Evolutionary conservation across 345 rosid genomes (phyloP), one percentile per base, ranked within the genome.

Genomic region (Mallotus nudiflorus): DNA sequence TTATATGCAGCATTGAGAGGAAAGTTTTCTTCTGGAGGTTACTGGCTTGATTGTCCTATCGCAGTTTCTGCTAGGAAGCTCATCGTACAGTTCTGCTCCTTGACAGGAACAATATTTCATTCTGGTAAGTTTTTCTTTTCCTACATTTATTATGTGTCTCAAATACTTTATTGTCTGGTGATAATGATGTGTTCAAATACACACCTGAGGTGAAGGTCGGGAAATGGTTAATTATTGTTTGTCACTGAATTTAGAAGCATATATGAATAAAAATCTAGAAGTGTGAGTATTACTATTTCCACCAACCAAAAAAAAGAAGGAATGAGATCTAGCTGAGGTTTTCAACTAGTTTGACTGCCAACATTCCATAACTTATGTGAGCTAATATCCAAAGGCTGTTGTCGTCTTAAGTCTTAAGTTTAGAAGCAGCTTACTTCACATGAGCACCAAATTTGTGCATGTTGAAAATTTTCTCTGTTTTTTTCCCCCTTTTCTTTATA

Each of bases 51-150:
- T 81, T 89, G 93, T 79, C 97, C 93, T 56, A 82, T 95, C 77
- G 97, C 99, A 42, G 88, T 95, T 75, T 85, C 99, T 79, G 90
- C 97, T 76, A 88, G 97, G 75, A 95, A 90, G 84, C 93, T 92
- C 74, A 87, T 95, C 59, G 88, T 95, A 62, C 99, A 92, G 63
- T 84, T 92, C 73, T 95, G 96, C 86, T 89, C 91, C 76, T 80
- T 95, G 82, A 83, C 96, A 50, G 97, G 97, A 67, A 79, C 83
- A 37, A 72, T 95, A 73, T 95, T 95, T 85, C 79, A 85, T 71
- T 82, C 92, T 69, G 83, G 97, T 92, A 85, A n/a, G 83, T 74
- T 54, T 57, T 76, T 45, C 44, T 9, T 19, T 31, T 45, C 66
- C 51, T 61, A 39, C 6, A 18, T 50, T 37, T 13, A 45, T 5